phyloP scores from a whole-genome alignment of 441 rosid species.

The Pelargonium fulgidum region DNA sequence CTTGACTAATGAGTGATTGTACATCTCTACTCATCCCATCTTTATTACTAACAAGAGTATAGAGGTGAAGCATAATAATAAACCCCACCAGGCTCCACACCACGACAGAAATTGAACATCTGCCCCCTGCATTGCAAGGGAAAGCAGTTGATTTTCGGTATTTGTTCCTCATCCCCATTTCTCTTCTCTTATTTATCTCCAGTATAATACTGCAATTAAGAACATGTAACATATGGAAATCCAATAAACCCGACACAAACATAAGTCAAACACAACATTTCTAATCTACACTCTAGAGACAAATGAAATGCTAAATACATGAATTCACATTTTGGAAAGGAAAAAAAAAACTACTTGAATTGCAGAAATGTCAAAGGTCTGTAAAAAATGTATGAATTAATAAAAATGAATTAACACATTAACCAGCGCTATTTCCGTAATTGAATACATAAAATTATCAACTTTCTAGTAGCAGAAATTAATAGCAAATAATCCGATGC shows the following conservation, averaged over 20 bases:
- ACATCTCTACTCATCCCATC: constrained; percentile 34
- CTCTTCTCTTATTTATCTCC: constrained; percentile 41
- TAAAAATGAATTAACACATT: neutral
- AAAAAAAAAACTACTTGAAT: neutral
- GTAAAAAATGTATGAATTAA: too few relatives aligned
- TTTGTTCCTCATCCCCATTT: constrained; percentile 73
- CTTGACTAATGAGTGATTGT: constrained; percentile 34
- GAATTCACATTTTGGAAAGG: neutral
- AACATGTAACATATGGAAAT: constrained; percentile 49
- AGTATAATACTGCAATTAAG: constrained; percentile 48
- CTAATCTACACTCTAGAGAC: constrained; percentile 10
- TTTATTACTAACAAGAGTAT: constrained; percentile 36
- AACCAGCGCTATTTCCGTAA: constrained; percentile 12
- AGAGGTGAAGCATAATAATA: constrained; percentile 49
- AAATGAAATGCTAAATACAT: neutral
- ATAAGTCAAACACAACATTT: constrained; percentile 21
- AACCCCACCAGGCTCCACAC: constrained; percentile 74
- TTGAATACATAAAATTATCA: constrained; percentile 4
- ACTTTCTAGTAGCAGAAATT: constrained; percentile 2
- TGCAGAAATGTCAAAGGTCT: too few relatives aligned
- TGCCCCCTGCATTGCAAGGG: constrained; percentile 68
- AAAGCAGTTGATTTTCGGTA: constrained; percentile 60
- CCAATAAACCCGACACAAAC: constrained; percentile 26
- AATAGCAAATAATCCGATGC: constrained; percentile 4
- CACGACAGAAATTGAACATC: constrained; percentile 47